Conservation (phyloP, 208 protist genomes). For the Strigomonas galati region DNA sequence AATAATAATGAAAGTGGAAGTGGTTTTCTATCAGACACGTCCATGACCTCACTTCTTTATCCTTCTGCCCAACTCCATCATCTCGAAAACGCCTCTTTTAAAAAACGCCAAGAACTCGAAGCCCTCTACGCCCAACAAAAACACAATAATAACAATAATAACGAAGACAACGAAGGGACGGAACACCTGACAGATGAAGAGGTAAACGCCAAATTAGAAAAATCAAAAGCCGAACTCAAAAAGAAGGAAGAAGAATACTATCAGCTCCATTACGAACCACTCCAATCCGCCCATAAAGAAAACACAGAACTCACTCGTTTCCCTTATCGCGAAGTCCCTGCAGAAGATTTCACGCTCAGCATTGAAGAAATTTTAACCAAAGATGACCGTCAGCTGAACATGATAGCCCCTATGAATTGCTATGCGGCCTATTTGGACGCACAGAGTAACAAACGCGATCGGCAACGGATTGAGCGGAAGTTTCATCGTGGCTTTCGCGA, state of each 20-base stretch:
- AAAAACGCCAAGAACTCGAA: slow-evolving; percentile 38
- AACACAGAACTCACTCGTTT: slow-evolving; percentile 41
- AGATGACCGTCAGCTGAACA: slow-evolving; percentile 91
- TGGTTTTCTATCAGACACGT: background rate
- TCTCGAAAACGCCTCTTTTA: slow-evolving; percentile 30
- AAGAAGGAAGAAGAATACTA: slow-evolving; percentile 85
- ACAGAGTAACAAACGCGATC: slow-evolving; percentile 65
- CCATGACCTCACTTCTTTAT: slow-evolving; percentile 45
- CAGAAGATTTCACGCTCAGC: slow-evolving; percentile 82
- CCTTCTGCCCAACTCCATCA: slow-evolving; percentile 43
- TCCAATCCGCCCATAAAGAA: slow-evolving; percentile 7
- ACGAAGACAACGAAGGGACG: slow-evolving; percentile 11
- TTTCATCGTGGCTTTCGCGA: slow-evolving; percentile 64
- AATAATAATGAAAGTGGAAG: background rate
- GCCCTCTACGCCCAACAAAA: slow-evolving; percentile 26
- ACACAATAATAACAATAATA: slow-evolving; percentile 2
- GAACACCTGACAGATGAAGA: slow-evolving; percentile 5
- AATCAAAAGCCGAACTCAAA: slow-evolving; percentile 55
- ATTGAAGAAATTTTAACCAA: slow-evolving; percentile 82
- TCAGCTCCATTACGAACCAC: slow-evolving; percentile 67
- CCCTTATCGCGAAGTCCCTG: slow-evolving; percentile 76
- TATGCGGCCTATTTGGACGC: slow-evolving; percentile 86
- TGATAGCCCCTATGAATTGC: slow-evolving; percentile 90
- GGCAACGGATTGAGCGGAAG: slow-evolving; percentile 45
- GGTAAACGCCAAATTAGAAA: slow-evolving; percentile 28